Base-by-base conservation (phyloP, 495 filamentous ascomycete species). In the Neurospora cerealis region DNA sequence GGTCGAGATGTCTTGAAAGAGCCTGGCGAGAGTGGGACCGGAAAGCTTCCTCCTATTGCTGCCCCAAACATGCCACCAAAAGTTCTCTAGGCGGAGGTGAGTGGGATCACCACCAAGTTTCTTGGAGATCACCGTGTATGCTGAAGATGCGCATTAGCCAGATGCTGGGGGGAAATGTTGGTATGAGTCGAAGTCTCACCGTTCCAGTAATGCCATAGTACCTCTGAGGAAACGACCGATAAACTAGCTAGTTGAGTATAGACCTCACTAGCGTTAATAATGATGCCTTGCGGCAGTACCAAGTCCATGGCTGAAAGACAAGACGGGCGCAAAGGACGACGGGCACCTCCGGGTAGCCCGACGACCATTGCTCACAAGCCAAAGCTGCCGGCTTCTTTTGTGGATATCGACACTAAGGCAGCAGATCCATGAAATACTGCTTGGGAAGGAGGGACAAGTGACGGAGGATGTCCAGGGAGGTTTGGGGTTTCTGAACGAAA, bases 1-100 rank as follows among this genome's bases (percentile, higher is more conserved):
- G 42, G 80, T 81, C 2, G 87, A 86, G 54, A 88, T 85, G 44
- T 86, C 80, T 73, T 81, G 77, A 69, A 85, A 88, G 19, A 88
- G 78, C 39, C 79, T 80, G 15, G 87, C 85, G 70, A 88, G 81
- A 19, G 80, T 78, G 28, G 75, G 81, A 10, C 83, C 86, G 8
- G 83, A 82, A 60, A 87, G 79, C 71, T 82, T 76, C 24, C 84
- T 83, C 32, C 80, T 80, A 60, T 85, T 78, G 73, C 87, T 87
- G 19, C 87, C 87, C 79, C 86, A 86, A 70, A 88, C 85, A 71
- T 86, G 86, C 83, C 86, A 87, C 87, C 87, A 88, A 69, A 86
- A 87, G 72, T 88, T 86, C 77, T 88, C 86, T 46, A 87, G 78
- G 34, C 87, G 86, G 46, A 83, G 82, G 2, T 86, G 85, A 17